phyloP scores from a whole-genome alignment of 352 stramenopile species.

The Phytophthora citrophthora region DNA sequence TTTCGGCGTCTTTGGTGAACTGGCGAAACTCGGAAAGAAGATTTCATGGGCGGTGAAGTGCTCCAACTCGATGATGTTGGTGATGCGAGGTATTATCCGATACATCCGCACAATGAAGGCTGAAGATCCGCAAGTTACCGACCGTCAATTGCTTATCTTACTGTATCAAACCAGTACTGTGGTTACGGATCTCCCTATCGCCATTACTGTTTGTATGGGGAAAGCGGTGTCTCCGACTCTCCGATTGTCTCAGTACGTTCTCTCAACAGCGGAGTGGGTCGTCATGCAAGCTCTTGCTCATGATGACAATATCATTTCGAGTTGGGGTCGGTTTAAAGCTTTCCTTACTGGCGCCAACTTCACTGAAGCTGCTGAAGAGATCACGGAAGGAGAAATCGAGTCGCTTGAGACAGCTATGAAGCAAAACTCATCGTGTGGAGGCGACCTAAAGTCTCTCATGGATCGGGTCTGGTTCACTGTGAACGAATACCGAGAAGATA shows the following conservation, averaged over 20 bases:
- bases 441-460: constrained; percentile 36
- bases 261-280: constrained; percentile 31
- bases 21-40: constrained; percentile 34
- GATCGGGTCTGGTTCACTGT: constrained; percentile 31
- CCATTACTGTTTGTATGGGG: constrained; percentile 34
- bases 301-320: constrained; percentile 33
- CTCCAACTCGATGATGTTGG: constrained; percentile 31
- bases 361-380: constrained; percentile 26
- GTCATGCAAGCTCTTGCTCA: constrained; percentile 28
- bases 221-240: constrained; percentile 27
- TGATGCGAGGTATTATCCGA: constrained; percentile 32
- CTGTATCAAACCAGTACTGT: constrained; percentile 38
- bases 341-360: constrained; percentile 38
- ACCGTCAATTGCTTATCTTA: constrained; percentile 25
- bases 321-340: constrained; percentile 20
- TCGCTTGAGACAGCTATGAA: constrained; percentile 39
- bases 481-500: constrained; percentile 26
- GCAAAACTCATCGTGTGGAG: constrained; percentile 37
- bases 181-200: constrained; percentile 37
- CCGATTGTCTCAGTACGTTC: constrained; percentile 21
- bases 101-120: constrained; percentile 39
- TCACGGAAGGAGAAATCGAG: constrained; percentile 31
- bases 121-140: constrained; percentile 27
- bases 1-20: constrained; percentile 43
- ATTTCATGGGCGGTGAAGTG: constrained; percentile 31